Percentiles rank a stretch among this genome's conserved stretches.
Evolutionary conservation across 768 basidiomycete species (phyloP).

Genomic region (Daedaleopsis sinensis): DNA sequence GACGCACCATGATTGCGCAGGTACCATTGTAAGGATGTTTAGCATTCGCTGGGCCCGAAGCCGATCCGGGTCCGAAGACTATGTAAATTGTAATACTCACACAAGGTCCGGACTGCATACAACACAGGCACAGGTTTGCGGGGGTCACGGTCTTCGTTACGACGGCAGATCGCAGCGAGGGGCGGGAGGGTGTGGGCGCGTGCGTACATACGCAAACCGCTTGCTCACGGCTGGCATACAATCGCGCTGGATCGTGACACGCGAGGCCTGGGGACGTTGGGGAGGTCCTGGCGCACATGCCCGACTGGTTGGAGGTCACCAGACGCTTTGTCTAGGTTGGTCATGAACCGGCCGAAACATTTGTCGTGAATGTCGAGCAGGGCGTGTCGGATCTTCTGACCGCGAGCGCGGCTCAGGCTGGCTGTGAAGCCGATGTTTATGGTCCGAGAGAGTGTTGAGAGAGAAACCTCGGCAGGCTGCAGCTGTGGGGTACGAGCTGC

Average conservation of each 20-base stretch:
- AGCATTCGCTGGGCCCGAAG: background rate
- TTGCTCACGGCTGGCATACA: background rate
- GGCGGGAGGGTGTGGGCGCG: no score
- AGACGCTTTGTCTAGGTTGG: background rate
- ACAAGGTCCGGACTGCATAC: background rate
- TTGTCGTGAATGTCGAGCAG: conserved; percentile 2
- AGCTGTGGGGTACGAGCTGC: background rate
- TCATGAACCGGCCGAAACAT: conserved; percentile 15
- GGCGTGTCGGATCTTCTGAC: conserved; percentile 18
- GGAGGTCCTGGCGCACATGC: background rate
- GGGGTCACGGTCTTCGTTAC: background rate
- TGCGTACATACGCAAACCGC: background rate
- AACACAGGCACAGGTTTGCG: no score
- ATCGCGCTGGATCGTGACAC: no score
- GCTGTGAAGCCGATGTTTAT: background rate
- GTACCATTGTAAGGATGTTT: no score
- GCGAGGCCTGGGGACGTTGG: background rate
- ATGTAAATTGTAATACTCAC: background rate
- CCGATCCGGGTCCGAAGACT: background rate
- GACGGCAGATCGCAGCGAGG: background rate
- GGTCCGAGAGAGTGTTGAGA: background rate
- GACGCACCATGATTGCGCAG: no score
- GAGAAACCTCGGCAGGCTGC: background rate
- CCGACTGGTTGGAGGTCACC: background rate
- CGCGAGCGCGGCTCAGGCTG: background rate